phyloP scores from a whole-genome alignment of 306 rosid genomes.

The Begonia peltatifolia region DNA sequence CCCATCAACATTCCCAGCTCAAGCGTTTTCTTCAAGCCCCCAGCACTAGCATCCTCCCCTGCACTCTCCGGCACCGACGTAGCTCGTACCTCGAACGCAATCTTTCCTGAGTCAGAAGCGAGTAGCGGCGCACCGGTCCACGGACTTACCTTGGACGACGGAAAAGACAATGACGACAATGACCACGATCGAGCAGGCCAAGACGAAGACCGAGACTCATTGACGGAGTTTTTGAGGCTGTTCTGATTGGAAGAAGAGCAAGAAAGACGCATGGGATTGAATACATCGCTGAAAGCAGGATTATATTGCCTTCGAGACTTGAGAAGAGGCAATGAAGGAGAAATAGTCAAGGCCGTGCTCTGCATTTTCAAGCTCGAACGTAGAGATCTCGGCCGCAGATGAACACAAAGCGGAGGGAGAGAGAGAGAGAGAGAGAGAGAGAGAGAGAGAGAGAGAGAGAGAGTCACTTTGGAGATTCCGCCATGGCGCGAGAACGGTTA shows the following conservation, averaged over 20 bases:
- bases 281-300: neutral
- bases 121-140: slow-evolving; percentile 19
- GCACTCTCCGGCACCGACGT: slow-evolving; percentile 43
- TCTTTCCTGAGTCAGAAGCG: slow-evolving; percentile 15
- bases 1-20: slow-evolving; percentile 62
- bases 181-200: slow-evolving; percentile 57
- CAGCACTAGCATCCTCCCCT: slow-evolving; percentile 12
- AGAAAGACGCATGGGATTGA: slow-evolving; percentile 3
- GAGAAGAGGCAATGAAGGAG: slow-evolving; percentile 12
- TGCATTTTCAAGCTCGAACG: slow-evolving; percentile 8
- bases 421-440: neutral
- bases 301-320: slow-evolving; percentile 6
- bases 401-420: neutral
- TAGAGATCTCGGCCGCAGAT: slow-evolving; percentile 4
- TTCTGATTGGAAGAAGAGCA: slow-evolving; percentile 14
- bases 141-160: slow-evolving; percentile 32
- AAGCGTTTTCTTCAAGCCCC: slow-evolving; percentile 25
- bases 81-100: slow-evolving; percentile 32
- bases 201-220: slow-evolving; percentile 18
- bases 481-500: no score
- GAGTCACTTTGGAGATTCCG: no score
- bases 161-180: slow-evolving; percentile 23
- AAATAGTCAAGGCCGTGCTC: slow-evolving; percentile 8
- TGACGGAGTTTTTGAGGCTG: slow-evolving; percentile 10
- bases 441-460: neutral